Evolutionary conservation across 2,329 filamentous ascomycete genomes (phyloP).

Genomic region (Venturia asperata): DNA sequence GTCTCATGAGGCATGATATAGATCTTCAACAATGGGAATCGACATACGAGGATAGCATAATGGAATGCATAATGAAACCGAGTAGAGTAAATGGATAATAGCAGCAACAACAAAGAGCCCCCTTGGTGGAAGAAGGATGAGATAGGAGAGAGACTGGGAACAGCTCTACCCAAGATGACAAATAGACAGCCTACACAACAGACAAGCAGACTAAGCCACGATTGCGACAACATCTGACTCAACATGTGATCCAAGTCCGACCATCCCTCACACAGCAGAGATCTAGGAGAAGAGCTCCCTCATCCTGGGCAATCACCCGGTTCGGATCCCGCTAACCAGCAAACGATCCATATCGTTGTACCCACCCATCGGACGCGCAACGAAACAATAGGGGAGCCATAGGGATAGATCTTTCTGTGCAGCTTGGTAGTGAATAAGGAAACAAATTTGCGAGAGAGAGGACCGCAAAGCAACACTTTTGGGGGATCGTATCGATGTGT

Average conservation of each 20-base stretch:
- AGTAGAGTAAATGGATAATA: conserved; percentile 7
- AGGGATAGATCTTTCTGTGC: background rate
- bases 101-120: background rate
- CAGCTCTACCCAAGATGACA: conserved; percentile 17
- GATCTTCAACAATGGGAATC: background rate
- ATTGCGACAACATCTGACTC: background rate
- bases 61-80: conserved; percentile 13
- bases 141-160: conserved; percentile 10
- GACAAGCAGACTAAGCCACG: conserved; percentile 3
- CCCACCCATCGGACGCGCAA: background rate
- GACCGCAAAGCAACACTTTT: conserved; percentile 13
- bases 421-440: background rate
- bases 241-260: background rate
- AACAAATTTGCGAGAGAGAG: conserved; percentile 7
- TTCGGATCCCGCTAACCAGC: conserved; percentile 8
- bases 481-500: conserved; percentile 12
- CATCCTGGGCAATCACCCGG: background rate
- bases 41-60: background rate
- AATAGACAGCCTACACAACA: conserved; percentile 14
- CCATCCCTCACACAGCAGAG: conserved; percentile 4
- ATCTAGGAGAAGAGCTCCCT: background rate
- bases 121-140: conserved; percentile 15
- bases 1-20: background rate
- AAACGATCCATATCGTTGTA: background rate
- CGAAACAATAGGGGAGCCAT: background rate